phyloP scores from a whole-genome alignment of 345 rosid genomes.

The Gossypium bickii region DNA sequence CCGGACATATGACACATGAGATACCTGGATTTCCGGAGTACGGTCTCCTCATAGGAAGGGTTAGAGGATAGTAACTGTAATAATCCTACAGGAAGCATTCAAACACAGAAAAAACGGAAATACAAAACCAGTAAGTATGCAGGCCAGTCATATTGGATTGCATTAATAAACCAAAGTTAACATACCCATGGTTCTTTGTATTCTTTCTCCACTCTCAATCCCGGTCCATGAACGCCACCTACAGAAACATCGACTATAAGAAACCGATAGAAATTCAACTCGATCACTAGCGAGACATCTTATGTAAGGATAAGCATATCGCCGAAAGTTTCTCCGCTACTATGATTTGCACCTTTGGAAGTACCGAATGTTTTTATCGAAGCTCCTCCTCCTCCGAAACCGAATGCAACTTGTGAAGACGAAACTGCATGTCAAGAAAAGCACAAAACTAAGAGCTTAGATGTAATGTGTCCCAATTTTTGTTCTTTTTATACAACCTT shows the following conservation, averaged over 20 bases:
- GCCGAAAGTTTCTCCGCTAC: conserved; percentile 19
- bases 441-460: neutral
- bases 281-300: neutral
- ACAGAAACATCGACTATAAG: conserved; percentile 17
- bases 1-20: neutral
- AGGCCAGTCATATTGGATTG: conserved; percentile 1
- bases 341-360: conserved; percentile 24
- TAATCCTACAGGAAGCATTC: conserved; percentile 49
- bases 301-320: conserved; percentile 22
- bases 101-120: neutral
- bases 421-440: conserved; percentile 29
- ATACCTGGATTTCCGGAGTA: conserved; percentile 84
- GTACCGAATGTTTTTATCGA: conserved; percentile 37
- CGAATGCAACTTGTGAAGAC: conserved; percentile 49
- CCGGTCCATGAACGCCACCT: conserved; percentile 39
- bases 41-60: conserved; percentile 77
- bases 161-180: conserved; percentile 14
- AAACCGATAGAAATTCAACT: conserved; percentile 11
- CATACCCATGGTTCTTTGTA: conserved; percentile 93
- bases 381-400: conserved; percentile 39
- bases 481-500: neutral
- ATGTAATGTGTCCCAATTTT: neutral
- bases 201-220: conserved; percentile 38
- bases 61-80: conserved; percentile 67
- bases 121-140: neutral